Evolutionary conservation across 176 grass and related monocot species (phyloP), one percentile per base, ranked within the genome.

Genomic region (Cymbopogon citratus): DNA sequence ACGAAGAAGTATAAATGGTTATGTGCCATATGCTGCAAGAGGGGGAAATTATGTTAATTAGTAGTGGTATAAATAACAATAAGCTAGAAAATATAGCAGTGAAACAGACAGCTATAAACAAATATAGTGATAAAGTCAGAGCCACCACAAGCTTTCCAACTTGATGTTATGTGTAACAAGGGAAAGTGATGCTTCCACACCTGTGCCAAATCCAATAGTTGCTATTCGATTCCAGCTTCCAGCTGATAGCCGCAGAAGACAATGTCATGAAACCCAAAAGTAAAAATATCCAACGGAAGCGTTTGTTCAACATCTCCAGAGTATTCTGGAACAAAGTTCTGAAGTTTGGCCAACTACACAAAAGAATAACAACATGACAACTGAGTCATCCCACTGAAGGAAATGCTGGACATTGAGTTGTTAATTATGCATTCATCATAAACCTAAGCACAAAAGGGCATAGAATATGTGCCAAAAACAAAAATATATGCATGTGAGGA

Each of bases 201-300:
- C 95, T 98, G 78, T 98, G 95, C 95, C 95, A 95, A 90, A 98
- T 93, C 95, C 95, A 98, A 69, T 95, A 98, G 84, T 52, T 89
- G 75, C 74, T 78, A 81, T 91, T 93, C 26, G 88, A 87, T 93
- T 98, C 95, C 11, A 98, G 76, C 65, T 94, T 95, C 95, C 95
- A 91, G 88, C 95, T 86, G 80, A 87, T 86, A 77, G 82, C 92
- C 25, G 92, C 90, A 83, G 91, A 91, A 81, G 90, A 83, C 75
- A 98, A 69, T 84, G 87, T 84, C 13, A 88, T 31, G 84, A 95
- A 93, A 63, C 95, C 95, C 87, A 95, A 81, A 82, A 98, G 24
- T 71, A 95, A 56, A 80, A 82, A 95, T 29, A 48, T 66, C 95
- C 95, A 98, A 68, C 18, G 59, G 68, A 95, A 98, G 79, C 92